Evolutionary conservation across 2,329 filamentous ascomycete genomes (phyloP).

Genomic region (Xylariales sp.): DNA sequence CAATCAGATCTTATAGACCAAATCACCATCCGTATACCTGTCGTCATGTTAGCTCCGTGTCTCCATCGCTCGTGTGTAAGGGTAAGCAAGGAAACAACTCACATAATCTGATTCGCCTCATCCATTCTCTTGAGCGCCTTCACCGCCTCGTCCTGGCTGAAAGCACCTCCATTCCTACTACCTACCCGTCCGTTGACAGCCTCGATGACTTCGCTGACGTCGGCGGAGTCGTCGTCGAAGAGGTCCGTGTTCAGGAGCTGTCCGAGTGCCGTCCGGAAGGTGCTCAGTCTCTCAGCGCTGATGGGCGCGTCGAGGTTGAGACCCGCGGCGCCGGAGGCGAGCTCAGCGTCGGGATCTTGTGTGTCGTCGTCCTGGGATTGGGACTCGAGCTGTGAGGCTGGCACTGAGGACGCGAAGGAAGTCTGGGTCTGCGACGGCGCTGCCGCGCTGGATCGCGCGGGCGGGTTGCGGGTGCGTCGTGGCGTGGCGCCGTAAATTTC

Average conservation of each 20-base stretch:
- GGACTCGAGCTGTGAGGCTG: conserved; percentile 69
- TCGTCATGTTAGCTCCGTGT: conserved; percentile 1
- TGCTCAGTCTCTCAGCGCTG: conserved; percentile 56
- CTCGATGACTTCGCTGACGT: conserved; percentile 67
- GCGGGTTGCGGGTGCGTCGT: conserved; percentile 33
- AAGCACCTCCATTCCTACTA: conserved; percentile 49
- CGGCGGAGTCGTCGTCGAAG: conserved; percentile 83
- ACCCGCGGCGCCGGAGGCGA: conserved; percentile 30
- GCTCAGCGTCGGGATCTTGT: conserved; percentile 35
- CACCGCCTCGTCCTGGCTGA: conserved; percentile 67
- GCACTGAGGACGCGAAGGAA: conserved; percentile 75
- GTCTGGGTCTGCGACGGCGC: conserved; percentile 39
- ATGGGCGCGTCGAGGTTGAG: conserved; percentile 44
- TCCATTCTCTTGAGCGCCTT: conserved; percentile 77
- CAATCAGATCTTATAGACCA: conserved; percentile 27
- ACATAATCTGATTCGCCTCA: conserved; percentile 88
- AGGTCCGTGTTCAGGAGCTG: conserved; percentile 75
- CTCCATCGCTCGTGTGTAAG: background rate
- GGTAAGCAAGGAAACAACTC: conserved; percentile 35
- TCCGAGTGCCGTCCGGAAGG: conserved; percentile 78
- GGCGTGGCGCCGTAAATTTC: conserved; percentile 40
- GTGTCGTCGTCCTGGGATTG: conserved; percentile 50
- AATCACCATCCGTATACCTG: conserved; percentile 29
- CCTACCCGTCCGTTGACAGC: conserved; percentile 74
- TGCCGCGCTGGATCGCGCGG: conserved; percentile 26